These are phyloP conservation scores for Pythium utonaiense DNA, from an alignment of 352 stramenopile genomes.

Conservation along the genomic window DNA sequence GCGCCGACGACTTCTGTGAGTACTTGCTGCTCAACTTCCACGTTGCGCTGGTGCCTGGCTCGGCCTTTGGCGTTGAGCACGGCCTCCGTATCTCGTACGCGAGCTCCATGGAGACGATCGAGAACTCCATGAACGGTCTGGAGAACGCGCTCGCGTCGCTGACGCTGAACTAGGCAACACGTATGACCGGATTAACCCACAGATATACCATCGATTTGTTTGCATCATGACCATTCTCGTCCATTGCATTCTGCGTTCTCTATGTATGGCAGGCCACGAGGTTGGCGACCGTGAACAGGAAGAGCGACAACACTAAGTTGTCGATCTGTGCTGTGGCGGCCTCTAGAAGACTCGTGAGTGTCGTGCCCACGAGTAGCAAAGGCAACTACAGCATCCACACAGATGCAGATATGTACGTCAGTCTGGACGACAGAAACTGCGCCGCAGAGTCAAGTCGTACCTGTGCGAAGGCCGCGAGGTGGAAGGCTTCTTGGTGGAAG, in stretches of 20 bases:
- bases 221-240: not conserved
- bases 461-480: conserved; percentile 30
- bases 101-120: conserved; percentile 85
- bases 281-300: conserved; percentile 53
- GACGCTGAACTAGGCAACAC: conserved; percentile 28
- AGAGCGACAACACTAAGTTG: conserved; percentile 79
- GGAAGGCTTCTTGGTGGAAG: conserved; percentile 23
- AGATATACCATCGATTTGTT: no score
- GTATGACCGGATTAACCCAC: no score
- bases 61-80: conserved; percentile 92
- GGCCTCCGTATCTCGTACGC: conserved; percentile 95
- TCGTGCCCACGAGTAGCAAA: conserved; percentile 25
- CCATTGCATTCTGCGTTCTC: not conserved
- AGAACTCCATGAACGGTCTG: conserved; percentile 59
- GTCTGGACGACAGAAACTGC: no score
- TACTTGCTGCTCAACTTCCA: conserved; percentile 90
- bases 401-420: no score
- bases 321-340: conserved; percentile 75
- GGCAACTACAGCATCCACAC: conserved; percentile 22
- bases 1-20: conserved; percentile 77
- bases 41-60: conserved; percentile 93
- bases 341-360: conserved; percentile 66
- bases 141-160: conserved; percentile 54
- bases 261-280: conserved; percentile 40
- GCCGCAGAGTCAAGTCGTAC: no score